A percentile compares a stretch with the other conserved stretches of the same genome.
Conservation (phyloP, 2,329 filamentous ascomycete species). For the Zasmidium cellare region DNA sequence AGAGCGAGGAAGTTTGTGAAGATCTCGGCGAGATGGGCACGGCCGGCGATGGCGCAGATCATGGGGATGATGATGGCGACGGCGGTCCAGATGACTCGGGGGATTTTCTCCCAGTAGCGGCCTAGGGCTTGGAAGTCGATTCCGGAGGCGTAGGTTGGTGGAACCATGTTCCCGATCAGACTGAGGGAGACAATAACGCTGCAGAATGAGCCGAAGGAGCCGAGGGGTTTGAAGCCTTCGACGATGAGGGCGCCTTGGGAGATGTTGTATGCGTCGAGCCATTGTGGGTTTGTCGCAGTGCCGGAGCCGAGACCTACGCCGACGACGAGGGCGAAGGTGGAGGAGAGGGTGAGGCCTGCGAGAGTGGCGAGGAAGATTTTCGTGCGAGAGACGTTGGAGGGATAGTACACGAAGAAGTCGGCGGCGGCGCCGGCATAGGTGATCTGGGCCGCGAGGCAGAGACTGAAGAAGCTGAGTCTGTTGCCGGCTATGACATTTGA, state of each 20-base stretch:
- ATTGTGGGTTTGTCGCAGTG: constrained; percentile 52
- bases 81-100: constrained; percentile 66
- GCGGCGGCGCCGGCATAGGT: constrained; percentile 64
- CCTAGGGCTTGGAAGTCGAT: constrained; percentile 70
- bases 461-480: constrained; percentile 67
- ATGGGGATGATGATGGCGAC: constrained; percentile 63
- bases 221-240: constrained; percentile 59
- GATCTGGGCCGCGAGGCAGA: constrained; percentile 65
- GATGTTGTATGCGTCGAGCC: constrained; percentile 56
- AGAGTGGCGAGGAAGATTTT: constrained; percentile 60
- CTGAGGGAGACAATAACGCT: constrained; percentile 65
- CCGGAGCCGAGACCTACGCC: constrained; percentile 65
- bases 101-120: constrained; percentile 57
- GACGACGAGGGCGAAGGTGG: constrained; percentile 61
- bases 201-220: constrained; percentile 66
- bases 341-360: constrained; percentile 57
- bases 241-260: constrained; percentile 67
- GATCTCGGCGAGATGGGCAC: constrained; percentile 61
- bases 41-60: constrained; percentile 64
- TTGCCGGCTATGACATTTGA: constrained; percentile 54
- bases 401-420: constrained; percentile 69
- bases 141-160: constrained; percentile 64
- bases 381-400: constrained; percentile 51
- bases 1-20: constrained; percentile 69
- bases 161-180: constrained; percentile 65